Conservation (phyloP, 1,284 basidiomycete genomes). For the Amylostereum areolatum region DNA sequence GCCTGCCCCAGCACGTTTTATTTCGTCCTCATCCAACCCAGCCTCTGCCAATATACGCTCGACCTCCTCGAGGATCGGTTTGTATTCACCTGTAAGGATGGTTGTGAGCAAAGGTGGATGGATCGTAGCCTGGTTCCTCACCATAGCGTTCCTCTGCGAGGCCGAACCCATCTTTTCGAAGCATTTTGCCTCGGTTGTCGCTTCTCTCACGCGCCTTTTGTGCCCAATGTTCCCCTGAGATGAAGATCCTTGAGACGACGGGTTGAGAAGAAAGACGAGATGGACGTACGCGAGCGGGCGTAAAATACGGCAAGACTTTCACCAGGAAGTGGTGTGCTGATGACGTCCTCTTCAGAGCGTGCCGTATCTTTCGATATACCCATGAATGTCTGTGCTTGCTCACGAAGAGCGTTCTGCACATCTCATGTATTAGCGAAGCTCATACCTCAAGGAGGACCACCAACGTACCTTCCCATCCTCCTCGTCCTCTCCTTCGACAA, state of each 20-base stretch:
- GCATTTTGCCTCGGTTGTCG: constrained; percentile 73
- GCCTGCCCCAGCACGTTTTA: constrained; percentile 43
- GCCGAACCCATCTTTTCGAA: constrained; percentile 76
- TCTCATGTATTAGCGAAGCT: too few relatives aligned
- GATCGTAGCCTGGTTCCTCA: constrained; percentile 22
- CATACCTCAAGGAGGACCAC: too few relatives aligned
- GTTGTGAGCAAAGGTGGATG: not conserved
- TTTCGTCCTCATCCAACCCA: constrained; percentile 83
- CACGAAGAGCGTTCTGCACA: constrained; percentile 46
- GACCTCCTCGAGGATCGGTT: constrained; percentile 76
- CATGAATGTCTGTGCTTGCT: constrained; percentile 66
- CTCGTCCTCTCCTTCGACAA: constrained; percentile 36
- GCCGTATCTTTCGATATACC: constrained; percentile 64
- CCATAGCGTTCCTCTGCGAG: constrained; percentile 65
- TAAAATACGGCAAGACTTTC: constrained; percentile 87
- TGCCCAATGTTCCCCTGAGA: constrained; percentile 75
- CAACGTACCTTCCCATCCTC: constrained; percentile 16
- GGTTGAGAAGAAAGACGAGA: not conserved
- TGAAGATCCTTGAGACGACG: not conserved
- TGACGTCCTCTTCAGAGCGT: constrained; percentile 63
- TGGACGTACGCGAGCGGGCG: constrained; percentile 60
- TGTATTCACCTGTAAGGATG: constrained; percentile 50
- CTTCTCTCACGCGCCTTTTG: constrained; percentile 60
- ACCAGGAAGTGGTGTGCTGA: constrained; percentile 85
- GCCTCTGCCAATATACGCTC: constrained; percentile 83